Evolutionary conservation across 2,329 filamentous ascomycete genomes (phyloP).

Genomic region (Trichophyton simii): DNA sequence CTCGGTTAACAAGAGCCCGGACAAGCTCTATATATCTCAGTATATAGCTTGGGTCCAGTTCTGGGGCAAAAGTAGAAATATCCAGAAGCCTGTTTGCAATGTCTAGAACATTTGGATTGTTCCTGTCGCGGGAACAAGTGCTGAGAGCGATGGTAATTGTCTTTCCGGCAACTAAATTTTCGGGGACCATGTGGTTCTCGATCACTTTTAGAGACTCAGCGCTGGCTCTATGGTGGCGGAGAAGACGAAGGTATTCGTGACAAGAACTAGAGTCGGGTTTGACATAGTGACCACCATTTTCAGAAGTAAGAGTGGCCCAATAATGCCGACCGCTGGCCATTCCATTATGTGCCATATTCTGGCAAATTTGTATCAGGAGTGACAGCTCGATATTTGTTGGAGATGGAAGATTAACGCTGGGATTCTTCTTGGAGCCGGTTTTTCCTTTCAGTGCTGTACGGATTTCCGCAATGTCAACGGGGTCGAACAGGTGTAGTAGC

Average conservation of each 20-base stretch:
- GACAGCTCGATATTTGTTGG: constrained; percentile 51
- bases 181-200: constrained; percentile 38
- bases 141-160: constrained; percentile 62
- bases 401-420: constrained; percentile 26
- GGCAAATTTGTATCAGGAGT: constrained; percentile 53
- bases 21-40: constrained; percentile 8
- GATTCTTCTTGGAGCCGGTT: background rate
- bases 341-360: constrained; percentile 41
- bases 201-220: constrained; percentile 49
- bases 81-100: constrained; percentile 54
- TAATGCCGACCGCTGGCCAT: constrained; percentile 57
- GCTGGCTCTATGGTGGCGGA: constrained; percentile 56
- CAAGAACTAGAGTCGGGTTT: constrained; percentile 61
- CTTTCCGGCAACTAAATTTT: constrained; percentile 33
- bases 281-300: constrained; percentile 40
- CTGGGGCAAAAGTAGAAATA: constrained; percentile 38
- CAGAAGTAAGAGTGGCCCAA: constrained; percentile 58
- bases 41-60: constrained; percentile 1
- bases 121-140: constrained; percentile 61
- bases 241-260: constrained; percentile 52
- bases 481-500: constrained; percentile 24
- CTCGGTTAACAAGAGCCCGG: background rate
- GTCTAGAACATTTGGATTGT: constrained; percentile 56
- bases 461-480: constrained; percentile 13
- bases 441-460: constrained; percentile 1